Base-by-base conservation (phyloP, 768 basidiomycete species). In the Tricholoma terreum region DNA sequence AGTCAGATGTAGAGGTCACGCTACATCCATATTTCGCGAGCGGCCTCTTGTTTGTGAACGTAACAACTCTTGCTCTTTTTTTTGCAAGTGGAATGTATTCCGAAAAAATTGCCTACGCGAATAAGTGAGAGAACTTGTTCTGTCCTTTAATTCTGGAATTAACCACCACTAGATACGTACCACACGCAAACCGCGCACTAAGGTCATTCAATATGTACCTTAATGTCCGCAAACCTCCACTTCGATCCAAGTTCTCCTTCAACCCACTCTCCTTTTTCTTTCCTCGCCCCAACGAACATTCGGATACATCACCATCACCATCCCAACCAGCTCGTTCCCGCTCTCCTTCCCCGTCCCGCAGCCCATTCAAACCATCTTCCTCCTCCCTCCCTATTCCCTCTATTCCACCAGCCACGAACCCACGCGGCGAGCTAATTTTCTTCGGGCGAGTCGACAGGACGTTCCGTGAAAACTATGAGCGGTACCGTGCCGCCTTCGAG, bases 21-120 rank as follows among this genome's bases (percentile, higher is more conserved):
- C 73, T 87, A 2, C 87, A 88, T 62, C 85, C 87, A 8, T 95
- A 94, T 69, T 75, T 94, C 62, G 78, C 87, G 19, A 87, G 84
- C 34, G 92, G 90, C 1, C 73, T 94, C 35, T 76, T 97, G 10
- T 90, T 96, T 58, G 92, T 98, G 27, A 84, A 89, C 17, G 85
- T 93, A 54, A 94, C 93, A 12, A 95, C 95, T 2, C 84, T 98
- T 7, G 82, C 90, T 31, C 82, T 99, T 36, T 97, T 98, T 80
- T 98, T 97, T 69, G 93, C 94, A 8, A 95, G 91, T 64, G 96
- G 96, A 15, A 90, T 95, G 84, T 99, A 98, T 66, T 79, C 88
- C 3, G 94, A 99, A 71, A 95, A 96, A 76, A 95, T 98, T 64
- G 90, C 85, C 3, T 98, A 97, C 70, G 94, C 96, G 17, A 94